phyloP scores from a whole-genome alignment of 23 red algal species.

The Gracilariopsis chorda region DNA sequence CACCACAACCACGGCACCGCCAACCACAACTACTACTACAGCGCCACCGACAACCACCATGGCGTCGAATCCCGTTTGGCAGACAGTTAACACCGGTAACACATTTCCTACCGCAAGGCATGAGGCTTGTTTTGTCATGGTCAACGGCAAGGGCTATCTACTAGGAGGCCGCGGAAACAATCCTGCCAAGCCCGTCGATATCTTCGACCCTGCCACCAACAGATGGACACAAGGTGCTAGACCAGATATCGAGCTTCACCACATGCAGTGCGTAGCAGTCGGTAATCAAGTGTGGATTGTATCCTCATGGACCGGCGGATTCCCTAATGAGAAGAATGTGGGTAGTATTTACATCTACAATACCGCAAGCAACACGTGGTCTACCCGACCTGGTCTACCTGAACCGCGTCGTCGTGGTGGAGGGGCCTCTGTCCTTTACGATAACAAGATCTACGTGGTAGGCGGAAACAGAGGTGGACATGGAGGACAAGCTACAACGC shows the following conservation, averaged over 20 bases:
- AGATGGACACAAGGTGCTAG: conserved; percentile 16
- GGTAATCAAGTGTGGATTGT: conserved; percentile 44
- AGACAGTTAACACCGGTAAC: background rate
- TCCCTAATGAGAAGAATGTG: conserved; percentile 36
- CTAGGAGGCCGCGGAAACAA: conserved; percentile 49
- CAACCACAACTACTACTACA: background rate
- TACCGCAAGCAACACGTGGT: conserved; percentile 22
- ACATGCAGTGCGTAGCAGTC: conserved; percentile 53
- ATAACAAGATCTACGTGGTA: conserved; percentile 42
- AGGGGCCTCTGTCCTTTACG: conserved; percentile 15
- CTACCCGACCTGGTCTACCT: background rate
- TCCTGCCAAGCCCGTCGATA: conserved; percentile 24
- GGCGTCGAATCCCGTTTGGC: background rate
- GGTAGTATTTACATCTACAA: conserved; percentile 53
- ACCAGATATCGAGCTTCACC: conserved; percentile 48
- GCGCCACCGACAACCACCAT: background rate
- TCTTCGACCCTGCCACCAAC: conserved; percentile 26
- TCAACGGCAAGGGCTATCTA: conserved; percentile 38
- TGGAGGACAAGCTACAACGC: conserved; percentile 9
- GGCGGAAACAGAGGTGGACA: conserved; percentile 63
- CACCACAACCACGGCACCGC: background rate
- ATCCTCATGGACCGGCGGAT: conserved; percentile 53
- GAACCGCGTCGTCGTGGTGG: conserved; percentile 38
- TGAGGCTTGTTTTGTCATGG: conserved; percentile 71
- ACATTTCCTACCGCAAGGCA: background rate